Conservation (phyloP, 805 yeast genomes). For the Limtongia smithiae region DNA sequence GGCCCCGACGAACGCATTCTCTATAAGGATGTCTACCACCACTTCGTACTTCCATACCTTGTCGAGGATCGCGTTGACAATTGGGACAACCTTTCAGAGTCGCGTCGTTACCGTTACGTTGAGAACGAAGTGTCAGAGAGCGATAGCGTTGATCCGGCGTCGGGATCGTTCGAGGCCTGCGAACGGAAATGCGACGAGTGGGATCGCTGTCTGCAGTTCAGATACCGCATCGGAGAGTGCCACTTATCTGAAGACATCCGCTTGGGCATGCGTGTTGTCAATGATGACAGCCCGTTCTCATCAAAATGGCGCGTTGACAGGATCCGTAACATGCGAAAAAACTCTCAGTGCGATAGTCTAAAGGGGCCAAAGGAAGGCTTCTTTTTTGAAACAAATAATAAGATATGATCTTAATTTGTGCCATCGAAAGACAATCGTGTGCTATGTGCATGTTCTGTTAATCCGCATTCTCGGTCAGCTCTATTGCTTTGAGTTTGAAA, state of each 20-base stretch:
- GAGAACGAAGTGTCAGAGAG: neutral
- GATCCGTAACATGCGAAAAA: constrained; percentile 32
- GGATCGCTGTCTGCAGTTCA: constrained; percentile 30
- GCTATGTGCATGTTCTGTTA: too few relatives aligned
- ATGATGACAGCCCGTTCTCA: constrained; percentile 28
- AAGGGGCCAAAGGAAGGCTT: too few relatives aligned
- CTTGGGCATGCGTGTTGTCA: constrained; percentile 10
- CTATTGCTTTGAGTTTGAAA: too few relatives aligned
- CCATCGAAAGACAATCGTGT: too few relatives aligned
- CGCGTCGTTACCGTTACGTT: neutral
- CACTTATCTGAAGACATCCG: constrained; percentile 11
- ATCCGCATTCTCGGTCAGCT: too few relatives aligned
- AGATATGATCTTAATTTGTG: too few relatives aligned
- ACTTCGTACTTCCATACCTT: constrained; percentile 37
- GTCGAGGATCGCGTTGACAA: constrained; percentile 21
- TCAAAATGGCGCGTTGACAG: constrained; percentile 38
- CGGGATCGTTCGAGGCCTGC: constrained; percentile 15
- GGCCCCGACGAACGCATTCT: constrained; percentile 23
- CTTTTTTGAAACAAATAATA: neutral
- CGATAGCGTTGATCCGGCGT: constrained; percentile 9
- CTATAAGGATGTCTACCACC: constrained; percentile 37
- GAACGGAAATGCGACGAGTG: constrained; percentile 22
- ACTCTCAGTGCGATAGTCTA: constrained; percentile 30
- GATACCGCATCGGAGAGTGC: constrained; percentile 13
- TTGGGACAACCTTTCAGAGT: constrained; percentile 33